Evolutionary conservation across 305 asterid species (phyloP).

Genomic region (Fraxinus platypoda): DNA sequence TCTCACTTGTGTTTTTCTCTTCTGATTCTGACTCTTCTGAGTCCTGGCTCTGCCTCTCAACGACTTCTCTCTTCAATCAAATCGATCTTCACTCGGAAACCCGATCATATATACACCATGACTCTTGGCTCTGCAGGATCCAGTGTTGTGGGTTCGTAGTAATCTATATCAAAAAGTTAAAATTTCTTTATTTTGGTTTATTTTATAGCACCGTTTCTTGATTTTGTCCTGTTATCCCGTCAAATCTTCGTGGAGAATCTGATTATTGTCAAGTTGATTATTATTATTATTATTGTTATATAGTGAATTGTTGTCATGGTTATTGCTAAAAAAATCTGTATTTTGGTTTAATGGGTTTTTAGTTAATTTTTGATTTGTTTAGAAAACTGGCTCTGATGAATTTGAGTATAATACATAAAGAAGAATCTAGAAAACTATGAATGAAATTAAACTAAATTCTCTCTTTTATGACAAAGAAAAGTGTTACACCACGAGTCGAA

Average conservation of each 20-base stretch:
- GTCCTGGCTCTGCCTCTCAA: background rate
- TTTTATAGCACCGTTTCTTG: background rate
- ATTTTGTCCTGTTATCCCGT: background rate
- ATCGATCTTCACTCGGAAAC: constrained; percentile 17
- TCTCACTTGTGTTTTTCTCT: background rate
- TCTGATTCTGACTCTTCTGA: background rate
- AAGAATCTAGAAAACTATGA: background rate
- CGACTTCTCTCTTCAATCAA: constrained; percentile 18
- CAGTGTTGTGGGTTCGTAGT: constrained; percentile 55
- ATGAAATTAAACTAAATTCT: background rate
- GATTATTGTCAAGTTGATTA: background rate
- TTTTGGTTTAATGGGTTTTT: background rate
- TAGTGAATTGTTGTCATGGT: background rate
- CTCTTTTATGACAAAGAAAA: background rate
- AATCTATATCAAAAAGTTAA: background rate
- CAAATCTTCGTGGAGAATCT: background rate
- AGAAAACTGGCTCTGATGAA: background rate
- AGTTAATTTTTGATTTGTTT: background rate
- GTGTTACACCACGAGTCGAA: background rate
- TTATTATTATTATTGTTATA: background rate
- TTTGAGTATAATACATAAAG: background rate
- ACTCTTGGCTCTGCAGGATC: constrained; percentile 65
- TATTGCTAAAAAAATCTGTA: background rate
- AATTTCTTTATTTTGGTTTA: background rate
- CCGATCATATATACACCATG: constrained; percentile 31